Evolutionary conservation across 805 yeast species (phyloP), one percentile per base, ranked within the genome.

Genomic region (Kodamaea neixiangensis): DNA sequence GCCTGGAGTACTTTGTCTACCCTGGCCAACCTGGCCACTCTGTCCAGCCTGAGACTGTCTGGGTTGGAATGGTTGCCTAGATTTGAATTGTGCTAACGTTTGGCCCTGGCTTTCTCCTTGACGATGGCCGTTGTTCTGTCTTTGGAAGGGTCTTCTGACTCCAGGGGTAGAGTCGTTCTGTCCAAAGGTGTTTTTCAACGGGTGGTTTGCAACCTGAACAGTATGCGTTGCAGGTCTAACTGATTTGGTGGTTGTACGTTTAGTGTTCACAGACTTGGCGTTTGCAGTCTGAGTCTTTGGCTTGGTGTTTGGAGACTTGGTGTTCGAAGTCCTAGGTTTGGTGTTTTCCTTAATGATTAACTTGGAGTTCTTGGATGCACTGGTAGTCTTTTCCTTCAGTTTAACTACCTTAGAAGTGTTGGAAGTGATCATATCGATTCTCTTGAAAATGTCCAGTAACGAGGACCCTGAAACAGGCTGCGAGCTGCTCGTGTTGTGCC

Each of bases 401-500:
- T 15, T 7, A 13, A 15, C 22, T 7, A 43, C 44, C 33, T 46
- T 15, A 45, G 46, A 37, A 20, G 35, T 31, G 25, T 50, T 56
- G 48, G 60, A 49, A 35, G 66, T 67, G 53, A 68, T 67, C 29
- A 50, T 50, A 48, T 73, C 76, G 49, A 73, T 67, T 56, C 75
- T 62, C 43, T 64, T 64, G 61, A 73, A 67, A 52, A 73, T 61
- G 35, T 64, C 67, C n/a, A 73, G 63, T 54, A 72, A 62, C 46
- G 69, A 69, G 3, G 46, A 22, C 33, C 47, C 50, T n/a, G 50
- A 46, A 41, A 9, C 9, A 46, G 29, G 20, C 38, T 44, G 46
- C 5, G 50, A 19, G 25, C 40, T 42, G 18, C 43, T 50, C 22
- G 54, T 47, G 47, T 52, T 48, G 47, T 31, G 34, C 44, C 54